Conservation (phyloP, 176 grass and related monocot species). For the Raddia guianensis region DNA sequence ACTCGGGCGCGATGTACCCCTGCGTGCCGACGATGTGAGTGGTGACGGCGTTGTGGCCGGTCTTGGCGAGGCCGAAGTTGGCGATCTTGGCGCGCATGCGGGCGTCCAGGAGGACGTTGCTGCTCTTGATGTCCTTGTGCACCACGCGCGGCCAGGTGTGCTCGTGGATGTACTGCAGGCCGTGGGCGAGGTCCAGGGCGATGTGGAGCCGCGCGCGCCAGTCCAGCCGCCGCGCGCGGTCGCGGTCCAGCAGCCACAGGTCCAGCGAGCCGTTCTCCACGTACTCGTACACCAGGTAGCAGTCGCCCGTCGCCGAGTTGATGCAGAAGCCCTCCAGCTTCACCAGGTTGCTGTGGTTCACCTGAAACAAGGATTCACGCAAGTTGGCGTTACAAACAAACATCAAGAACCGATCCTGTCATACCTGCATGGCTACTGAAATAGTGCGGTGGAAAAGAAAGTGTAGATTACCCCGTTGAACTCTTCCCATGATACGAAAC, state of each 20-base stretch:
- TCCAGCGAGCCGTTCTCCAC: slow-evolving; percentile 94
- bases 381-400: neutral
- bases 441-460: neutral
- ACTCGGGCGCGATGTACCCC: slow-evolving; percentile 95
- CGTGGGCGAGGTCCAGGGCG: slow-evolving; percentile 89
- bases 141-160: slow-evolving; percentile 99
- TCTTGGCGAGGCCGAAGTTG: slow-evolving; percentile 98
- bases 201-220: slow-evolving; percentile 81
- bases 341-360: slow-evolving; percentile 96
- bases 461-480: too few relatives aligned
- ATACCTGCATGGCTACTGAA: neutral
- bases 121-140: slow-evolving; percentile 99
- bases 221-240: slow-evolving; percentile 42
- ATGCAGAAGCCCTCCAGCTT: slow-evolving; percentile 98
- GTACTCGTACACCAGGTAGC: slow-evolving; percentile 95
- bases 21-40: slow-evolving; percentile 97
- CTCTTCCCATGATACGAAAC: too few relatives aligned
- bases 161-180: slow-evolving; percentile 98
- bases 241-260: slow-evolving; percentile 57
- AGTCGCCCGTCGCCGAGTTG: slow-evolving; percentile 66
- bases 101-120: slow-evolving; percentile 87
- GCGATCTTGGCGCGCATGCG: slow-evolving; percentile 88
- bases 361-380: slow-evolving; percentile 36
- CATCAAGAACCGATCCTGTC: neutral
- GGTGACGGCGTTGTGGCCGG: slow-evolving; percentile 91